Percentiles rank a stretch among this genome's conserved stretches.
Evolutionary conservation across 2,329 filamentous ascomycete genomes (phyloP).

Genomic region (Paecilomyces niveus): DNA sequence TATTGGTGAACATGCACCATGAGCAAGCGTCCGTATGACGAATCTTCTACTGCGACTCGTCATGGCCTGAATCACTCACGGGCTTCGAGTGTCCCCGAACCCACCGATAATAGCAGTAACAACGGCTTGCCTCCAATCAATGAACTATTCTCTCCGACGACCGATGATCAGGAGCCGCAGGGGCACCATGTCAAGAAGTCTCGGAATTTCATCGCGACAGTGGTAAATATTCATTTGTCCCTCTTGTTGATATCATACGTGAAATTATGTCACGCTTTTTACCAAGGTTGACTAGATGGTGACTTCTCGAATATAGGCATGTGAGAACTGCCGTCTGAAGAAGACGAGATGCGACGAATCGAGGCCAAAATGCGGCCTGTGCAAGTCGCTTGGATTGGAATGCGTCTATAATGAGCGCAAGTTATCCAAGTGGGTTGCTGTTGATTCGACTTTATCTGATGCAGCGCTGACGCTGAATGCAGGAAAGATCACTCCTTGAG

Average conservation of each 20-base stretch:
- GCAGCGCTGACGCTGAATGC: not conserved
- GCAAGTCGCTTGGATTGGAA: slow-evolving; percentile 41
- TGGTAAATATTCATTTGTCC: slow-evolving; percentile 16
- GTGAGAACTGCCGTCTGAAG: slow-evolving; percentile 47
- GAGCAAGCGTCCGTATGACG: slow-evolving; percentile 30
- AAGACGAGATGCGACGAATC: slow-evolving; percentile 52
- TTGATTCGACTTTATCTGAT: not conserved
- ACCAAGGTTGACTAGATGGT: not conserved
- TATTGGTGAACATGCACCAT: slow-evolving; percentile 20
- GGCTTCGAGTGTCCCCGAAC: slow-evolving; percentile 10
- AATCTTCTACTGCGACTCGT: slow-evolving; percentile 15
- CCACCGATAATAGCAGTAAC: slow-evolving; percentile 12
- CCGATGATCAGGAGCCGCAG: slow-evolving; percentile 21
- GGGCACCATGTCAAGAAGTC: slow-evolving; percentile 23
- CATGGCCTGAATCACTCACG: slow-evolving; percentile 8
- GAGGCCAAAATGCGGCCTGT: slow-evolving; percentile 45
- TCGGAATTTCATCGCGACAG: slow-evolving; percentile 33
- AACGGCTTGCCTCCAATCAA: slow-evolving; percentile 23
- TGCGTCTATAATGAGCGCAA: slow-evolving; percentile 49
- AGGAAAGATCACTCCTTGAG: slow-evolving; percentile 49
- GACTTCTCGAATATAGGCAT: slow-evolving; percentile 32
- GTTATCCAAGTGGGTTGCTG: slow-evolving; percentile 40
- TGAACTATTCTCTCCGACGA: slow-evolving; percentile 26
- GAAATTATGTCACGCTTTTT: not conserved
- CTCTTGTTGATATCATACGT: not conserved